Conservation (phyloP, 345 rosid species). For the Rubroshorea leprosula region DNA sequence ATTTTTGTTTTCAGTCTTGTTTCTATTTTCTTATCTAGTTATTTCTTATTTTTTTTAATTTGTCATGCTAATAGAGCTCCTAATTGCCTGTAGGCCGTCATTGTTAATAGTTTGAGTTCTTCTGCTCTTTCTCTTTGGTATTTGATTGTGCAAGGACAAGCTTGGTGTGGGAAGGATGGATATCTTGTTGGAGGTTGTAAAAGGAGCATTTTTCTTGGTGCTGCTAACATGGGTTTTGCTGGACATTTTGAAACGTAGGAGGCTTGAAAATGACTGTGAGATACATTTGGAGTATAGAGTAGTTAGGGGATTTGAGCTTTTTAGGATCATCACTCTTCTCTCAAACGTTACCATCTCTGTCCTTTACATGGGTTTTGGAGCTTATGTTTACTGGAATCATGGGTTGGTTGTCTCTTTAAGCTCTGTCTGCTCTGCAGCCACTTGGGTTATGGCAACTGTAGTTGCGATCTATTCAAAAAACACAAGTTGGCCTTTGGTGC, state of each 20-base stretch:
- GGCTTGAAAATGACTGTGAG: constrained; percentile 1
- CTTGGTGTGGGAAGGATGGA: constrained; percentile 14
- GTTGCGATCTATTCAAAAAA: constrained; percentile 23
- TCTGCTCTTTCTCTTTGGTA: background rate
- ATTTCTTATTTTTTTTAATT: constrained; percentile 1
- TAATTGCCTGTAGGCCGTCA: constrained; percentile 14
- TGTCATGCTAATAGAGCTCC: background rate
- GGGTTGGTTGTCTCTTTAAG: constrained; percentile 13
- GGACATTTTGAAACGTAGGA: constrained; percentile 18
- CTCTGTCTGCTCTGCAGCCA: constrained; percentile 15
- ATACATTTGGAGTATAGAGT: background rate
- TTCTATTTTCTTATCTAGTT: background rate
- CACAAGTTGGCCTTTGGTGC: constrained; percentile 40
- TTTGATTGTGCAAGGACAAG: too few species aligned
- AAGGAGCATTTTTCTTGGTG: constrained; percentile 24
- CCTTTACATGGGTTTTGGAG: constrained; percentile 31
- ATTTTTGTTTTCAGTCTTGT: background rate
- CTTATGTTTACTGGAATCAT: constrained; percentile 26
- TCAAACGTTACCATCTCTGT: constrained; percentile 25
- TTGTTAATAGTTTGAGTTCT: constrained; percentile 1
- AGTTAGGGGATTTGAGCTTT: background rate
- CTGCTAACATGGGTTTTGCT: constrained; percentile 24
- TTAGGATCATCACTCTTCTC: constrained; percentile 12
- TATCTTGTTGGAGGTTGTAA: constrained; percentile 14
- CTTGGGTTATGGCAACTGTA: constrained; percentile 40